phyloP scores from a whole-genome alignment of 495 filamentous ascomycete species.

The Hypoxylon subgilvum region DNA sequence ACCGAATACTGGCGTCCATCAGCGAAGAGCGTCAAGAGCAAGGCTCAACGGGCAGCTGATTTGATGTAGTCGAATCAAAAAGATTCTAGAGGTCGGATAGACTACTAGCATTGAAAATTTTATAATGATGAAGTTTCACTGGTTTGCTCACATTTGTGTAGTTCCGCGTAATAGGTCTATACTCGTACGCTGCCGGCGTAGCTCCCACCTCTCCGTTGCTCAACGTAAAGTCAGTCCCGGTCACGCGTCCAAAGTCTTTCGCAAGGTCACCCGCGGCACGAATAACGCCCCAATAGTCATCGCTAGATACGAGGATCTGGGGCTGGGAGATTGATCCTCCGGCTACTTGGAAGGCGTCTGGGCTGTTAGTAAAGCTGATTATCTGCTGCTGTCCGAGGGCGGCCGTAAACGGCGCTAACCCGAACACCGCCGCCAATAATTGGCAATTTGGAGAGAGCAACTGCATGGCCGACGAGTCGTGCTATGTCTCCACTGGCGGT shows the following conservation, averaged over 20 bases:
- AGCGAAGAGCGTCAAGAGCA: neutral
- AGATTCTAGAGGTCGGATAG: neutral
- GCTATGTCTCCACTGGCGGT: neutral
- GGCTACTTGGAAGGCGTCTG: slow-evolving; percentile 52
- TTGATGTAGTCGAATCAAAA: neutral
- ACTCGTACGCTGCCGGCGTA: slow-evolving; percentile 47
- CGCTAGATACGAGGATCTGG: slow-evolving; percentile 58
- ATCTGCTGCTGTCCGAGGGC: slow-evolving; percentile 64
- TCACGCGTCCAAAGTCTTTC: slow-evolving; percentile 73
- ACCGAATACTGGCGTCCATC: slow-evolving; percentile 48
- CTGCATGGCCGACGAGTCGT: slow-evolving; percentile 3
- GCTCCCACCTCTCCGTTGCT: slow-evolving; percentile 53
- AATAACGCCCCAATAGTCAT: slow-evolving; percentile 72
- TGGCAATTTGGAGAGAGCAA: neutral
- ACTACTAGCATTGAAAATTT: neutral
- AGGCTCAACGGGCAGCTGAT: neutral
- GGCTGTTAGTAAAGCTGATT: slow-evolving; percentile 53
- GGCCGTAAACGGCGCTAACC: slow-evolving; percentile 36
- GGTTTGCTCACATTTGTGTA: slow-evolving; percentile 51
- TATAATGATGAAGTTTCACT: no score
- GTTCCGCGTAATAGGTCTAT: slow-evolving; percentile 51
- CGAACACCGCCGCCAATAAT: slow-evolving; percentile 6
- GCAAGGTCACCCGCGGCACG: slow-evolving; percentile 70
- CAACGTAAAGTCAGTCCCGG: slow-evolving; percentile 64
- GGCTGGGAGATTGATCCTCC: slow-evolving; percentile 51